Evolutionary conservation across 495 filamentous ascomycete species (phyloP).

Genomic region (Aspergillus kassunensis): DNA sequence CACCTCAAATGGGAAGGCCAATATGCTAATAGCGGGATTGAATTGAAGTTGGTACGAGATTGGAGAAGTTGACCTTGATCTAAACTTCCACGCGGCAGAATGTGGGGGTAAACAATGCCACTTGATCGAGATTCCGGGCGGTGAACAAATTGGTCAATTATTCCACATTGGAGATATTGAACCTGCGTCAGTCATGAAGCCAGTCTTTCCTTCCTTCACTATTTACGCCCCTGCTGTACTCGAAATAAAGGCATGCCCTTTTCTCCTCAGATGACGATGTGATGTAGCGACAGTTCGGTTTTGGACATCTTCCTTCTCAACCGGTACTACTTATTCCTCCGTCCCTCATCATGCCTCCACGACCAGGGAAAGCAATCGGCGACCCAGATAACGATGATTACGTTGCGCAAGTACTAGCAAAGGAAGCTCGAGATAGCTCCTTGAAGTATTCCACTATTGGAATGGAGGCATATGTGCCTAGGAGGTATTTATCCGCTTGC

Average conservation of each 20-base stretch:
- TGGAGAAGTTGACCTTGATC: neutral
- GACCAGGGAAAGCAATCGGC: slow-evolving; percentile 18
- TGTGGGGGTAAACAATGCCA: slow-evolving; percentile 7
- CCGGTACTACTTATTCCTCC: neutral
- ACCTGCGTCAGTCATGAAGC: neutral
- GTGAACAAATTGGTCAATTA: slow-evolving; percentile 12
- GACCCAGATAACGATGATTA: slow-evolving; percentile 63
- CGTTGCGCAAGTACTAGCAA: slow-evolving; percentile 66
- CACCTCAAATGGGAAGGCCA: too few species aligned
- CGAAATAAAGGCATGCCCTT: neutral
- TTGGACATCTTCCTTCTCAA: neutral
- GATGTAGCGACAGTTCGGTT: slow-evolving; percentile 1
- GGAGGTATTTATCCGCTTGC: slow-evolving; percentile 50
- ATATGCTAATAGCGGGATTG: too few species aligned
- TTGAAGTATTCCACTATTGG: slow-evolving; percentile 70
- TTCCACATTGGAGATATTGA: neutral
- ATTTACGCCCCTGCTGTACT: neutral
- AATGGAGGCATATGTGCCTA: slow-evolving; percentile 63
- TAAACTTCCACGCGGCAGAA: slow-evolving; percentile 1
- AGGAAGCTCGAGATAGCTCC: slow-evolving; percentile 67
- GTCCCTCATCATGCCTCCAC: slow-evolving; percentile 17
- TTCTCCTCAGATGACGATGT: neutral
- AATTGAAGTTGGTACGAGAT: too few species aligned
- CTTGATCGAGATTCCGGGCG: slow-evolving; percentile 17
- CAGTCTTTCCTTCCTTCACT: neutral